Evolutionary conservation across 2,329 filamentous ascomycete genomes (phyloP), one percentile per base, ranked within the genome.

Genomic region (Calcarisporium arbuscula): DNA sequence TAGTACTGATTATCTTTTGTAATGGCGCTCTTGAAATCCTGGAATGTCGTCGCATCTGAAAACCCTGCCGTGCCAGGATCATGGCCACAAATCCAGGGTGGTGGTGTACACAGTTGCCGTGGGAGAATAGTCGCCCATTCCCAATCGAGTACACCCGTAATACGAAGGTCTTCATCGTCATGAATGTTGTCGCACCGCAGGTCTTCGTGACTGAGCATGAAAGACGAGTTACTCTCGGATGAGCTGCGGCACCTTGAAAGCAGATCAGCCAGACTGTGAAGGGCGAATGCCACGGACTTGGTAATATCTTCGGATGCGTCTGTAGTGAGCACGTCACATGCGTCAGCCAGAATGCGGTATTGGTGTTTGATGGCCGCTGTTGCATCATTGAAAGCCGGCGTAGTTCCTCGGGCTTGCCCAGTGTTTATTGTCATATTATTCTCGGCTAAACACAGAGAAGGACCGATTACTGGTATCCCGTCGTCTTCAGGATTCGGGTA

Each of bases 11-110:
- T n/a, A n/a, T n/a, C n/a, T n/a, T n/a, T n/a, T n/a, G n/a, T n/a
- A n/a, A n/a, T n/a, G n/a, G n/a, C n/a, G n/a, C n/a, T n/a, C 35
- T 35, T 16, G 32, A 30, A 11, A 15, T 19, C 17, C 19, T 18
- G n/a, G 12, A 23, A 29, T 33, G 20, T 30, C 30, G 19, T 16
- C 22, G n/a, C 28, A 27, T 6, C 39, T 26, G 5, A 41, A 30
- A 17, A 31, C 6, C 19, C 32, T 18, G 28, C 28, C 10, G 21
- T 19, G 20, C 5, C 12, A 33, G 30, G 22, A 22, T 44, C 37
- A 12, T 42, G 38, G 25, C 39, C 34, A 15, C 34, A 37, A 17
- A 41, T 37, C 39, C 39, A 41, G 16, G 32, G 19, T 8, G 39
- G 39, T 8, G 34, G 35, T 12, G 39, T 28, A 23, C 32, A 41